A percentile compares a stretch with the other conserved stretches of the same genome.
Conservation (phyloP, 2,329 filamentous ascomycete species). For the Alternaria arborescens region DNA sequence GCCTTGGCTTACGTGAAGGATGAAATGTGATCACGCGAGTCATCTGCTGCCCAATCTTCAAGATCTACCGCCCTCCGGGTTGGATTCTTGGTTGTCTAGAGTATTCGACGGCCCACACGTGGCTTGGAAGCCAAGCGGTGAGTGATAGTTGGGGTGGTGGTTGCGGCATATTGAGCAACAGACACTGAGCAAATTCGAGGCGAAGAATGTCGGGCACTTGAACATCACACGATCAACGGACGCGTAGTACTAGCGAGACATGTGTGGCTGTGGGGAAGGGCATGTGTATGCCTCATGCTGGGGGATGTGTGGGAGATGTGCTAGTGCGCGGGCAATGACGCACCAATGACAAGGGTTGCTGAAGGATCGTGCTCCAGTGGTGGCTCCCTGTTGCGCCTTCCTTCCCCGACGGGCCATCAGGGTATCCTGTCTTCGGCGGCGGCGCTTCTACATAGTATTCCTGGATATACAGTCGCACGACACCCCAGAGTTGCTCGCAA, state of each 20-base stretch:
- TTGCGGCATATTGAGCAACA: not conserved
- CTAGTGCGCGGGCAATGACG: slow-evolving; percentile 17
- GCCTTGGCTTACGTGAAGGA: not conserved
- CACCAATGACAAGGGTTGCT: slow-evolving; percentile 32
- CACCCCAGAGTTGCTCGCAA: slow-evolving; percentile 8
- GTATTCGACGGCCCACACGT: slow-evolving; percentile 8
- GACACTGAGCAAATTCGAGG: not conserved
- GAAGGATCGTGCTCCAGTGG: slow-evolving; percentile 32
- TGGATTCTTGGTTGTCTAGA: not conserved
- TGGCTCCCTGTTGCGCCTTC: slow-evolving; percentile 23
- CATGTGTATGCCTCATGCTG: slow-evolving; percentile 8
- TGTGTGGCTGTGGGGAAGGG: slow-evolving; percentile 5
- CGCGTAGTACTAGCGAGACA: not conserved
- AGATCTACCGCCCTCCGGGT: not conserved
- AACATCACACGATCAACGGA: slow-evolving; percentile 6
- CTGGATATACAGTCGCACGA: slow-evolving; percentile 24
- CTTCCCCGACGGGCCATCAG: slow-evolving; percentile 26
- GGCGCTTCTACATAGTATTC: slow-evolving; percentile 8
- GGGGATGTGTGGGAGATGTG: slow-evolving; percentile 9
- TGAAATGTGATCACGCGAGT: slow-evolving; percentile 13
- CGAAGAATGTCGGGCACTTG: not conserved
- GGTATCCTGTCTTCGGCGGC: slow-evolving; percentile 21
- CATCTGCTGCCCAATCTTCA: not conserved
- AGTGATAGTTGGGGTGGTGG: not conserved
- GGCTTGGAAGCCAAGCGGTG: slow-evolving; percentile 3